Conservation (phyloP, 805 yeast genomes). For the Tetrapisispora phaffii region DNA sequence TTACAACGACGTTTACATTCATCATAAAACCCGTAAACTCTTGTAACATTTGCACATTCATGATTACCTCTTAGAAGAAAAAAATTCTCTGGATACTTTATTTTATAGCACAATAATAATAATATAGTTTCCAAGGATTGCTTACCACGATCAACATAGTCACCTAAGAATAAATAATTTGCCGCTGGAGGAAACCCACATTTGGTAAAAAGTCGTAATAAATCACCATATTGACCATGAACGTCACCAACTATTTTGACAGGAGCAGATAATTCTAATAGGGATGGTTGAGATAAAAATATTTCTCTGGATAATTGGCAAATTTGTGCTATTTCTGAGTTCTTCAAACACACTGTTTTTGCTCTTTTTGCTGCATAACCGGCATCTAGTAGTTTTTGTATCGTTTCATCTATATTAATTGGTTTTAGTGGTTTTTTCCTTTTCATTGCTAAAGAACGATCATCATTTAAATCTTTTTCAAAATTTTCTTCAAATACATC, state of each 20-base stretch:
- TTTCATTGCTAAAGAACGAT: constrained; percentile 5
- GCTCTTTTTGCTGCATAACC: constrained; percentile 92
- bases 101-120: constrained; percentile 78
- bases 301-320: constrained; percentile 84
- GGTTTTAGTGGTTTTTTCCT: constrained; percentile 20
- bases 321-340: constrained; percentile 72
- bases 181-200: constrained; percentile 96
- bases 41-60: constrained; percentile 92
- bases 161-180: constrained; percentile 86
- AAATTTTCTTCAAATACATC: background rate
- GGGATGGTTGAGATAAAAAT: constrained; percentile 78
- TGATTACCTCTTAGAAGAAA: constrained; percentile 92
- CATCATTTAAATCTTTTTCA: background rate
- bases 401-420: constrained; percentile 72
- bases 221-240: constrained; percentile 91
- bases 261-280: constrained; percentile 72
- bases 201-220: constrained; percentile 79
- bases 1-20: constrained; percentile 91
- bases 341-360: constrained; percentile 75
- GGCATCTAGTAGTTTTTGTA: constrained; percentile 83
- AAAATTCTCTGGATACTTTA: constrained; percentile 92
- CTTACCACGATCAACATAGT: constrained; percentile 95
- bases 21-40: constrained; percentile 94
- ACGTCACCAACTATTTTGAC: constrained; percentile 84
- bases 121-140: constrained; percentile 88